phyloP scores from a whole-genome alignment of 495 filamentous ascomycete species.

The Aspergillus steynii region DNA sequence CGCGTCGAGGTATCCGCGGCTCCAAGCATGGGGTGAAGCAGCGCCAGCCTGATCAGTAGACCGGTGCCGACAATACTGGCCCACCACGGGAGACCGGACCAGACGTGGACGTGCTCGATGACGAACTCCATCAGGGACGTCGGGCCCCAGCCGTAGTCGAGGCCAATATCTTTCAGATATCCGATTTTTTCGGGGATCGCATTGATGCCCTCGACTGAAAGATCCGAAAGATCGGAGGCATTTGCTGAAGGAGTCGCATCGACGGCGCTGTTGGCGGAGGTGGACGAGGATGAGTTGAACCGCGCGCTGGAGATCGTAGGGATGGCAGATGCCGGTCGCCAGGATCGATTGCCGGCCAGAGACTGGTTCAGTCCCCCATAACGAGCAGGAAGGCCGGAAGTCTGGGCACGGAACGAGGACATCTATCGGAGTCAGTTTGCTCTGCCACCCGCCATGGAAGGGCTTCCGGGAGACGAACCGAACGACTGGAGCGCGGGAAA shows the following conservation, averaged over 20 bases:
- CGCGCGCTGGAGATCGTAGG: constrained; percentile 31
- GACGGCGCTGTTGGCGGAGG: constrained; percentile 17
- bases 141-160: constrained; percentile 83
- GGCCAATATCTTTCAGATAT: constrained; percentile 76
- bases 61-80: constrained; percentile 65
- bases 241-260: constrained; percentile 15
- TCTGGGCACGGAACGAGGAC: constrained; percentile 37
- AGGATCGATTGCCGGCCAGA: constrained; percentile 25
- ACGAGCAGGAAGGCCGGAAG: constrained; percentile 24
- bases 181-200: constrained; percentile 72
- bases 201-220: constrained; percentile 40
- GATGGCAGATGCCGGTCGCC: constrained; percentile 26
- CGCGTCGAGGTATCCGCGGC: constrained; percentile 60
- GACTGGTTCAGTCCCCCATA: constrained; percentile 25
- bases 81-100: constrained; percentile 77
- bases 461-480: constrained; percentile 30
- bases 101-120: constrained; percentile 81
- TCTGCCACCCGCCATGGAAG: constrained; percentile 2
- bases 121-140: constrained; percentile 67
- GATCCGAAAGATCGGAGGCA: constrained; percentile 27
- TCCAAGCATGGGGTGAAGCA: constrained; percentile 64
- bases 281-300: constrained; percentile 48
- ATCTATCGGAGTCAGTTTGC: constrained; percentile 36
- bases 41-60: constrained; percentile 58
- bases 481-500: constrained; percentile 36